phyloP scores from a whole-genome alignment of 306 rosid genomes.

The Senna siamea region DNA sequence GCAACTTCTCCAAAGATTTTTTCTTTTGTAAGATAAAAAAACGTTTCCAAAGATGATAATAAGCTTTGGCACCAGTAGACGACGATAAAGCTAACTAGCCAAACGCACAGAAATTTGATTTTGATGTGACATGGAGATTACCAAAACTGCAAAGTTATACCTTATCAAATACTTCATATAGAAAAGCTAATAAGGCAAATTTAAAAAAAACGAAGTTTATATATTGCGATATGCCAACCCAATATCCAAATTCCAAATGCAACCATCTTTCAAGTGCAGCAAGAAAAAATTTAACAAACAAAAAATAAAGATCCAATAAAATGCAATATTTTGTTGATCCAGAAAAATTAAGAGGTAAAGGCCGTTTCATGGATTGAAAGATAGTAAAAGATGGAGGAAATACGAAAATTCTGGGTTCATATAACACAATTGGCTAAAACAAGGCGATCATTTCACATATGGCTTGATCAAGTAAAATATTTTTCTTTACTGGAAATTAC shows the following conservation, averaged over 20 bases:
- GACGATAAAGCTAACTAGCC: conserved; percentile 9
- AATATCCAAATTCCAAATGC: not conserved
- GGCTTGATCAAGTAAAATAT: not conserved
- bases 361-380: not conserved
- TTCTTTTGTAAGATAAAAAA: no score
- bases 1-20: not conserved
- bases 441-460: not conserved
- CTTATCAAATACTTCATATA: not conserved
- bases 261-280: not conserved
- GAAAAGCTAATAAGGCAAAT: not conserved
- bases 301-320: not conserved
- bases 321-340: not conserved
- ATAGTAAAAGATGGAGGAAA: not conserved
- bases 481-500: not conserved
- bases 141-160: not conserved
- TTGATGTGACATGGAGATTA: not conserved
- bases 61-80: not conserved
- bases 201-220: no score
- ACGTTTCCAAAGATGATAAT: not conserved
- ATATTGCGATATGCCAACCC: not conserved
- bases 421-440: not conserved
- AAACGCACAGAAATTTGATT: not conserved
- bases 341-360: not conserved
- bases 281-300: not conserved
- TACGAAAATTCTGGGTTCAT: not conserved